Evolutionary conservation across 805 yeast species (phyloP), one percentile per base, ranked within the genome.

Genomic region (Candida nemodendra): DNA sequence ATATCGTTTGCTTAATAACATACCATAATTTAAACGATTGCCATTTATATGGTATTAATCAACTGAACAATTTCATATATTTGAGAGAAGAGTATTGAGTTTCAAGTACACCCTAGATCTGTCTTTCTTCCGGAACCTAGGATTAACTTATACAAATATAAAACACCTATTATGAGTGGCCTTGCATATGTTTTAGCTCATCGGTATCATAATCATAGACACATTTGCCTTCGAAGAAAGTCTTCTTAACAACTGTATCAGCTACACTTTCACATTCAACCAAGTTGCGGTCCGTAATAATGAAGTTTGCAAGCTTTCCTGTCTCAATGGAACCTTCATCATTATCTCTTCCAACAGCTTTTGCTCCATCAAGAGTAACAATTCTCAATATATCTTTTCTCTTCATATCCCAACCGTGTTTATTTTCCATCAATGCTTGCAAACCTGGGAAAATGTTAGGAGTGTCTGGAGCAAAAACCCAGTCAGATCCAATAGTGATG

Each of bases 391-490:
- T 42, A 16, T 53, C 56, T 33, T 47, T 42, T 36, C 56, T 41
- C 18, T 48, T 46, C 49, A 53, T 35, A 32, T 53, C 33, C 57
- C 57, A 53, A 26, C 57, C 57, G 28, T 53, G 57, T 34, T 52
- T 53, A 39, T 45, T 43, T 36, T 53, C 58, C 44, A 48, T 51
- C 18, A 53, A 32, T 6, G 58, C 56, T 36, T 52, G 58, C 14
- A 53, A 34, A 21, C 54, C 57, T 15, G 56, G 57, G 42, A 52
- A 52, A 25, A 53, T 53, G 42, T 52, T 50, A 18, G 58, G 57
- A 26, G 54, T 47, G 36, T 53, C 57, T 13, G 58, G 58, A 22
- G 57, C 51, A 44, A 53, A 53, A 4, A 53, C 58, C 57, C 58
- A 52, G 27, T 53, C 58, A 6, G 58, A 53, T 12, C 58, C 57